Base-by-base conservation (phyloP, 257 asterid species). In the Ilex asprella region DNA sequence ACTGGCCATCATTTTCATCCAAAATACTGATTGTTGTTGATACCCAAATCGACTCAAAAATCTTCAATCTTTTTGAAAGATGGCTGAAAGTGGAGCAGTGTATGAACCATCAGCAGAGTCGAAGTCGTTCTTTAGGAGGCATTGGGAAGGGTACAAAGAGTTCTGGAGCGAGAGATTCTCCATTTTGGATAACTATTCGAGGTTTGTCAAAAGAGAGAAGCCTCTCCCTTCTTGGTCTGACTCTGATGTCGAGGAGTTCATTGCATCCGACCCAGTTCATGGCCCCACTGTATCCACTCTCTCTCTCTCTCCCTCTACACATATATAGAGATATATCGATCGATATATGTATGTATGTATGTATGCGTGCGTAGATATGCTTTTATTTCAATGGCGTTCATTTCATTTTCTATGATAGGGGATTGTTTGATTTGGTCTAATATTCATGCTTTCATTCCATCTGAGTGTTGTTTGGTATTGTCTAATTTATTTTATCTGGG, bases 141-240 rank as follows among this genome's bases (percentile, higher is more conserved):
- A 82, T 49, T 85, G 94, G 89, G 74, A 79, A 55, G 94, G 86
- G 16, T 81, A 74, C 69, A 88, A 77, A 80, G 90, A 80, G 27
- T 88, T 84, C 59, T 88, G 87, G 95, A 71, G 78, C 5, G 95
- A 86, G 61, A 75, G 93, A 60, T 85, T 87, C 71, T 82, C 95
- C 1, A 70, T 81, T 59, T 57, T 85, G 66, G 82, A 82, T 5
- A 86, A 82, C 61, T 92, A 92, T 66, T 69, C 94, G 8, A 83
- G 78, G 77, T 81, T 89, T 57, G 69, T 85, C 46, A 58, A 86
- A 59, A 87, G 95, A n/a, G 95, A 78, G 16, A 74, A 76, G 66
- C 96, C 95, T 31, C 78, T 89, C 63, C 91, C 95, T 52, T 80
- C 81, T 21, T 87, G 99, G 99, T 79, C 89, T 30, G 73, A 79